These are phyloP conservation scores for Fusarium oligoseptatum DNA, from an alignment of 2,329 filamentous ascomycete species.

Conservation along the genomic window DNA sequence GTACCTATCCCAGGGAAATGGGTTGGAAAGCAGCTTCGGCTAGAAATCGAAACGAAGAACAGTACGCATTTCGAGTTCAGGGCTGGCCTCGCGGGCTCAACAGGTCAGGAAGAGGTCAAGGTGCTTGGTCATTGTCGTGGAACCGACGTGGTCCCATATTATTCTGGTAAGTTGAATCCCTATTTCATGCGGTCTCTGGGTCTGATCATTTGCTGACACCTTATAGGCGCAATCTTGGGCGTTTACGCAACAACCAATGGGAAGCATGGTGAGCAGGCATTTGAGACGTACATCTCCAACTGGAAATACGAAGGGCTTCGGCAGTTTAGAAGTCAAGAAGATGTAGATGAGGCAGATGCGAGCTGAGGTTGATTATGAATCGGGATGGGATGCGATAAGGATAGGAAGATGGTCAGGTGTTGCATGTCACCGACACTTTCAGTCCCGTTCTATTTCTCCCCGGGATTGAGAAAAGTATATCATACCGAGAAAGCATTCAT, in stretches of 20 bases:
- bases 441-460: neutral
- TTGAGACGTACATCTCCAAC: conserved; percentile 58
- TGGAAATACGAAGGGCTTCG: conserved; percentile 57
- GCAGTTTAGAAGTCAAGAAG: conserved; percentile 13
- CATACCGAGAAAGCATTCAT: neutral
- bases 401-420: neutral
- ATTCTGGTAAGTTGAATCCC: conserved; percentile 4
- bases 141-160: conserved; percentile 13
- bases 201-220: neutral
- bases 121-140: conserved; percentile 10
- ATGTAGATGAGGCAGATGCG: conserved; percentile 5
- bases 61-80: conserved; percentile 18
- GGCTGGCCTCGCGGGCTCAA: neutral
- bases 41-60: conserved; percentile 8
- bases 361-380: neutral
- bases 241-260: conserved; percentile 68
- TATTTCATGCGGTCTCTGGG: neutral
- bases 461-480: neutral
- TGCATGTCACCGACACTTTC: neutral
- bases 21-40: conserved; percentile 10
- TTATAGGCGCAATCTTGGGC: conserved; percentile 61
- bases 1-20: neutral
- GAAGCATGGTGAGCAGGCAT: conserved; percentile 55
- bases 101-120: neutral
- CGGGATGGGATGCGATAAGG: neutral